These are phyloP conservation scores for Galerina sulciceps DNA, from an alignment of 768 basidiomycete genomes.

Conservation along the genomic window DNA sequence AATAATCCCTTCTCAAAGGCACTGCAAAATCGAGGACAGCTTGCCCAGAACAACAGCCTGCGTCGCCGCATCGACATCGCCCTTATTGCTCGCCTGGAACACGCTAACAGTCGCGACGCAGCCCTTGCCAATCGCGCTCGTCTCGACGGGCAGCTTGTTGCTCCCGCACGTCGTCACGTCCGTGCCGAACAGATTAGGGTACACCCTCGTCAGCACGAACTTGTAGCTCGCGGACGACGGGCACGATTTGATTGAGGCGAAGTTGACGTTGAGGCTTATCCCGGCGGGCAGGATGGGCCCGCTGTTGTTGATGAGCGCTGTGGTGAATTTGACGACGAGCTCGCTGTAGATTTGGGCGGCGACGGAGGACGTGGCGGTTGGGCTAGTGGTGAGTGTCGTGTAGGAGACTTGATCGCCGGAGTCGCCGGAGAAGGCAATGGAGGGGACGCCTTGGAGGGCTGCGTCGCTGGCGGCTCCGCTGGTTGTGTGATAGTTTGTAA, in stretches of 20 bases:
- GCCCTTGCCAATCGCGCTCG: slow-evolving; percentile 38
- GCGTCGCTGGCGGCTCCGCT: slow-evolving; percentile 57
- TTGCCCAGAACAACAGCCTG: slow-evolving; percentile 43
- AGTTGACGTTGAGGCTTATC: slow-evolving; percentile 57
- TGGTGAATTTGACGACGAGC: slow-evolving; percentile 44
- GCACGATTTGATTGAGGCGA: slow-evolving; percentile 43
- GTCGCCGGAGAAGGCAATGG: slow-evolving; percentile 49
- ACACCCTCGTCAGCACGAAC: slow-evolving; percentile 32
- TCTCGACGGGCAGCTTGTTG: slow-evolving; percentile 46
- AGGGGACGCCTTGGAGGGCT: slow-evolving; percentile 51
- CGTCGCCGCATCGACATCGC: slow-evolving; percentile 44
- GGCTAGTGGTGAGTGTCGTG: slow-evolving; percentile 45
- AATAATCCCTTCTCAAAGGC: slow-evolving; percentile 10
- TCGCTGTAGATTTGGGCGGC: slow-evolving; percentile 47
- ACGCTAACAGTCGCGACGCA: slow-evolving; percentile 54
- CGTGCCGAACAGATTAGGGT: slow-evolving; percentile 18
- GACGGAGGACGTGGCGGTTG: slow-evolving; percentile 35
- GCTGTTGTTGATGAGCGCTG: slow-evolving; percentile 32
- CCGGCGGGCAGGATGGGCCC: slow-evolving; percentile 45
- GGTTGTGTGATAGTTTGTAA: neutral
- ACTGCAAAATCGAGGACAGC: slow-evolving; percentile 35
- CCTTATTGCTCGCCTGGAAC: slow-evolving; percentile 45
- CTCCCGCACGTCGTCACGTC: slow-evolving; percentile 52
- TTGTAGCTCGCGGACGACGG: slow-evolving; percentile 38
- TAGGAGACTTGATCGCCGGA: slow-evolving; percentile 49